A percentile compares a stretch with the other conserved stretches of the same genome.
phyloP scores from a whole-genome alignment of 1,284 basidiomycete species.

The Rhodotorula sp. region DNA sequence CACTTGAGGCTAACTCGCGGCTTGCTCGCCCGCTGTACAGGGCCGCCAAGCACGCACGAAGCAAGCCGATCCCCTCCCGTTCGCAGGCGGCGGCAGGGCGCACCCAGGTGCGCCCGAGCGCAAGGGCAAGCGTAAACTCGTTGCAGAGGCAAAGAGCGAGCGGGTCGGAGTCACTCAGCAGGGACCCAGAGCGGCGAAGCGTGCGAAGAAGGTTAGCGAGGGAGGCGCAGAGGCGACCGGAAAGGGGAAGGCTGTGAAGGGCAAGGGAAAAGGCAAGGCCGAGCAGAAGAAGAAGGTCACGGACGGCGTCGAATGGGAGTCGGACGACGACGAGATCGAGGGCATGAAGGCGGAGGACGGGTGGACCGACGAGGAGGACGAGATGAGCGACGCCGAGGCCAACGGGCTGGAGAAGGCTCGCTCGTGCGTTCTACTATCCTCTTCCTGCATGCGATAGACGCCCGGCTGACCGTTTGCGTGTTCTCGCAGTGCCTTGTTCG shows the following conservation, averaged over 20 bases:
- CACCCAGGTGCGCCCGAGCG: slow-evolving; percentile 32
- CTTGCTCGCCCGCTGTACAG: slow-evolving; percentile 3
- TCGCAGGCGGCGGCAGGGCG: slow-evolving; percentile 18
- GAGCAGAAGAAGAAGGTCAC: slow-evolving; percentile 15
- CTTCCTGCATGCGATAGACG: background rate
- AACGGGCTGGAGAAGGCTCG: slow-evolving; percentile 38
- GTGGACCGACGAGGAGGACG: slow-evolving; percentile 27
- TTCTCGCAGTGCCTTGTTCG: slow-evolving; percentile 41
- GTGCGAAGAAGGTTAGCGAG: background rate
- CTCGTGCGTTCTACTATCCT: slow-evolving; percentile 27
- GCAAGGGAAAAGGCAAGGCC: slow-evolving; percentile 15
- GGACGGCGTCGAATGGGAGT: slow-evolving; percentile 23
- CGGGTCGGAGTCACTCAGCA: background rate
- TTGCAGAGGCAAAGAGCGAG: slow-evolving; percentile 24
- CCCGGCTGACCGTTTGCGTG: background rate
- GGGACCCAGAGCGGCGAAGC: background rate
- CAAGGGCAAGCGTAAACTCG: slow-evolving; percentile 39
- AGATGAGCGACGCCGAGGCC: slow-evolving; percentile 25
- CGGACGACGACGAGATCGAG: slow-evolving; percentile 35
- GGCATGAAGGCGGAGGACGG: slow-evolving; percentile 30
- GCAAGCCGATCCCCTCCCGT: slow-evolving; percentile 35
- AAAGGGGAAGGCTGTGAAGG: background rate
- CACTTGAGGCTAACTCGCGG: background rate
- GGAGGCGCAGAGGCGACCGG: background rate
- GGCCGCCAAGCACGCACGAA: slow-evolving; percentile 37